phyloP scores from a whole-genome alignment of 2,329 filamentous ascomycete species.

The Waltergamsia citrina region DNA sequence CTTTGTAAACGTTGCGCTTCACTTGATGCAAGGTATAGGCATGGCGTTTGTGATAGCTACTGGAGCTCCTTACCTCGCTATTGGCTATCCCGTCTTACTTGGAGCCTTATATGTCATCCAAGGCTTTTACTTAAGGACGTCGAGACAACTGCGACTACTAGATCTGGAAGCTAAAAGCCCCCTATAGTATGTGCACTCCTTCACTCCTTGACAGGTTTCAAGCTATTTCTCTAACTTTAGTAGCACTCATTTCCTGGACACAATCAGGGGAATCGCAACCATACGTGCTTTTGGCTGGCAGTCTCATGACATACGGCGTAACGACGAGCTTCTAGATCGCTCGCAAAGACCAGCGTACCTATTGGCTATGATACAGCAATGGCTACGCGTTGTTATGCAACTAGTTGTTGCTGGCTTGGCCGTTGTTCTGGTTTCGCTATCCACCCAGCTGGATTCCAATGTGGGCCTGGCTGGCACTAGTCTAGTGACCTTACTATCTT shows the following conservation, averaged over 20 bases:
- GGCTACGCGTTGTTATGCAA: conserved; percentile 41
- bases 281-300: conserved; percentile 47
- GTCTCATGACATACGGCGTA: conserved; percentile 28
- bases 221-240: too few relatives aligned
- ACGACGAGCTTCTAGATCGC: conserved; percentile 35
- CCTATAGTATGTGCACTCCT: too few relatives aligned
- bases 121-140: conserved; percentile 49
- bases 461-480: conserved; percentile 24
- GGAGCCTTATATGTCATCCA: conserved; percentile 39
- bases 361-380: conserved; percentile 45
- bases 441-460: conserved; percentile 26
- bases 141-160: conserved; percentile 47
- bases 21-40: conserved; percentile 20
- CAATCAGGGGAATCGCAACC: conserved; percentile 40
- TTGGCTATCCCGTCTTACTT: conserved; percentile 39
- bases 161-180: conserved; percentile 54
- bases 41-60: conserved; percentile 37
- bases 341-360: conserved; percentile 48
- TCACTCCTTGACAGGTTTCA: too few relatives aligned
- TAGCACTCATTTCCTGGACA: conserved; percentile 45
- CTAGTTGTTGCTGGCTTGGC: conserved; percentile 37
- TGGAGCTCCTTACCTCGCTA: conserved; percentile 31
- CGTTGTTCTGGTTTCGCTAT: conserved; percentile 31
- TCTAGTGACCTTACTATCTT: conserved; percentile 24
- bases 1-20: conserved; percentile 17